Conservation (phyloP, 352 stramenopile species). For the Phytophthora pisi region DNA sequence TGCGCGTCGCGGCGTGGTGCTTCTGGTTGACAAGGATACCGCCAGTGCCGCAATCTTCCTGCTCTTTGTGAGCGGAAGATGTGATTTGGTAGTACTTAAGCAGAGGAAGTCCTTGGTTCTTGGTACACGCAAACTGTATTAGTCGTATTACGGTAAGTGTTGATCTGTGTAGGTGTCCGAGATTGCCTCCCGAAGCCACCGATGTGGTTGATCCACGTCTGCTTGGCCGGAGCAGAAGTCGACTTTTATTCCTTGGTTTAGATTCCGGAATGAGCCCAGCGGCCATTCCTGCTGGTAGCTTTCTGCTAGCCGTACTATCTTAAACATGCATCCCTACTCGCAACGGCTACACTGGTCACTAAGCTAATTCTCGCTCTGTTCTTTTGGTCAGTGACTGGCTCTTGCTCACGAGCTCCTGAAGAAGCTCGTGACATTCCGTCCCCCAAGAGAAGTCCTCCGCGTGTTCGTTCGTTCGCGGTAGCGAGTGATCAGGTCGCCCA, state of each 20-base stretch:
- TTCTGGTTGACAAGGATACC: too few species aligned
- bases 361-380: background rate
- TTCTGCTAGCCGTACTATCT: background rate
- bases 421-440: background rate
- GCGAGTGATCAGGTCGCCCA: too few species aligned
- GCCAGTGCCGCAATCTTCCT: too few species aligned
- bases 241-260: constrained; percentile 9
- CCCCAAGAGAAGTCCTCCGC: too few species aligned
- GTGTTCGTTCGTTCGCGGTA: too few species aligned
- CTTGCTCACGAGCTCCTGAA: background rate
- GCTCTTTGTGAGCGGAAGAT: too few species aligned
- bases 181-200: constrained; percentile 6
- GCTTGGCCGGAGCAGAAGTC: constrained; percentile 17
- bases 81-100: too few species aligned
- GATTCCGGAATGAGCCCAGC: constrained; percentile 9
- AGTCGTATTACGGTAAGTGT: too few species aligned
- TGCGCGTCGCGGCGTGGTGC: too few species aligned
- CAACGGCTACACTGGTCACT: background rate
- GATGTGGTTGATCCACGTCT: constrained; percentile 8
- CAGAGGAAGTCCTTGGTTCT: too few species aligned
- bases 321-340: background rate
- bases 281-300: background rate
- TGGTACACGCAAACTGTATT: too few species aligned
- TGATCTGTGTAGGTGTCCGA: background rate
- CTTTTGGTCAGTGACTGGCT: background rate